phyloP scores from a whole-genome alignment of 2,329 filamentous ascomycete genomes.

The Emmonsia crescens region DNA sequence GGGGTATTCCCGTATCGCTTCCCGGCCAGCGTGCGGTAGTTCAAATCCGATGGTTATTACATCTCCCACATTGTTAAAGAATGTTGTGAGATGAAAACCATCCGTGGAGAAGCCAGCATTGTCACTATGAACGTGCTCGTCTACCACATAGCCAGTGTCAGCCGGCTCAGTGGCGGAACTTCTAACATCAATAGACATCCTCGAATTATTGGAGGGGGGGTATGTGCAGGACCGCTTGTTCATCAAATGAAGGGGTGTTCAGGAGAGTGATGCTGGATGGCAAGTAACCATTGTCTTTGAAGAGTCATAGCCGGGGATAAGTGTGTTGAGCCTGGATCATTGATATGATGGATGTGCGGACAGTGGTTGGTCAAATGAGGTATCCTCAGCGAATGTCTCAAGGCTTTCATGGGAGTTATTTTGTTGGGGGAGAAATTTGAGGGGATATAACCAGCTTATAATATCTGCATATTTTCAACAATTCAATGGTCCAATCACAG shows the following conservation, averaged over 20 bases:
- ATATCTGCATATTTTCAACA: too few species aligned
- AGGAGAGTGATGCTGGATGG: slow-evolving; percentile 52
- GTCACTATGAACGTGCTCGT: slow-evolving; percentile 21
- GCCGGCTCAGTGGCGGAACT: slow-evolving; percentile 42
- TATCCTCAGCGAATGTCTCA: too few species aligned
- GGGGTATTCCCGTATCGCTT: slow-evolving; percentile 55
- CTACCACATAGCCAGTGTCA: too few species aligned
- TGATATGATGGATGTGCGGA: slow-evolving; percentile 51
- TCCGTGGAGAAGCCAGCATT: too few species aligned
- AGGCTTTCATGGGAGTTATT: slow-evolving; percentile 56
- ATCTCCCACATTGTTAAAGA: too few species aligned
- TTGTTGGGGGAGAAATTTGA: slow-evolving; percentile 42
- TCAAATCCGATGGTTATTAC: too few species aligned
- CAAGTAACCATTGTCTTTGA: slow-evolving; percentile 61
- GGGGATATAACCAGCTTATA: background rate
- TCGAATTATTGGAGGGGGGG: too few species aligned
- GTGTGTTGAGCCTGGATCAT: slow-evolving; percentile 59
- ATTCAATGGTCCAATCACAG: too few species aligned
- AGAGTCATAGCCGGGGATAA: slow-evolving; percentile 51
- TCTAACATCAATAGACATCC: too few species aligned
- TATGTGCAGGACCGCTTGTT: too few species aligned
- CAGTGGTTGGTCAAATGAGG: slow-evolving; percentile 41
- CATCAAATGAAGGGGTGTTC: slow-evolving; percentile 37
- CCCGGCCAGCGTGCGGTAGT: too few species aligned
- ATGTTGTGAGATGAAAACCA: too few species aligned